A percentile compares a stretch with the other conserved stretches of the same genome.
phyloP scores from a whole-genome alignment of 2,329 filamentous ascomycete genomes.

The Alternaria viburni region DNA sequence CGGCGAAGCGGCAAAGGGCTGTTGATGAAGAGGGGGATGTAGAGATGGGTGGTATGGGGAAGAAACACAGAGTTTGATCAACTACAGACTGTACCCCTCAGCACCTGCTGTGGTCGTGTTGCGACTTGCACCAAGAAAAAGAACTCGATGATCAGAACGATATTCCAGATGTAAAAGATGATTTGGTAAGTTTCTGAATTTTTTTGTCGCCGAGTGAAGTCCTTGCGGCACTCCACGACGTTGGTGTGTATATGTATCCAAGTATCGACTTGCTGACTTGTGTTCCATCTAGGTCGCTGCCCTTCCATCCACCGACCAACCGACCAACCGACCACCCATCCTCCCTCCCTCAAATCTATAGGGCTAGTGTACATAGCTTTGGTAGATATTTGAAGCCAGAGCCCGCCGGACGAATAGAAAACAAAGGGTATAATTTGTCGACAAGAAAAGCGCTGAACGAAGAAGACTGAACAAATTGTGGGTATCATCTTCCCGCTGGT shows the following conservation, averaged over 20 bases:
- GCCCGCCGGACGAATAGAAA: conserved; percentile 27
- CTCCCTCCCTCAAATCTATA: not conserved
- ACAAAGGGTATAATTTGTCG: conserved; percentile 43
- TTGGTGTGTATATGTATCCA: conserved; percentile 22
- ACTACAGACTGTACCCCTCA: not conserved
- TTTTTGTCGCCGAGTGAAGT: conserved; percentile 6
- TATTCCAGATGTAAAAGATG: not conserved
- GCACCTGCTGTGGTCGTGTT: not conserved
- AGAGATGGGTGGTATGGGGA: conserved; percentile 33
- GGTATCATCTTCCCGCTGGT: conserved; percentile 15
- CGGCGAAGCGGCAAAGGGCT: conserved; percentile 32
- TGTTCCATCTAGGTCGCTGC: conserved; percentile 20
- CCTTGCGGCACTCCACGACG: conserved; percentile 4
- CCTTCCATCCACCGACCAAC: not conserved
- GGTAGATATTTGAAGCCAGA: conserved; percentile 24
- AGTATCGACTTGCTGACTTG: conserved; percentile 18
- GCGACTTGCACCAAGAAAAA: not conserved
- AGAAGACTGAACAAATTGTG: not conserved
- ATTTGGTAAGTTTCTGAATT: conserved; percentile 28
- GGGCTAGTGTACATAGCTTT: conserved; percentile 32
- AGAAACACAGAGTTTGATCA: conserved; percentile 34
- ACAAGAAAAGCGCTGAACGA: conserved; percentile 19
- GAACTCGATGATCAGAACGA: not conserved
- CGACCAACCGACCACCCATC: not conserved
- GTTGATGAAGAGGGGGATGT: conserved; percentile 37